Evolutionary conservation across 805 yeast genomes (phyloP).

Genomic region (Candida boidinii): DNA sequence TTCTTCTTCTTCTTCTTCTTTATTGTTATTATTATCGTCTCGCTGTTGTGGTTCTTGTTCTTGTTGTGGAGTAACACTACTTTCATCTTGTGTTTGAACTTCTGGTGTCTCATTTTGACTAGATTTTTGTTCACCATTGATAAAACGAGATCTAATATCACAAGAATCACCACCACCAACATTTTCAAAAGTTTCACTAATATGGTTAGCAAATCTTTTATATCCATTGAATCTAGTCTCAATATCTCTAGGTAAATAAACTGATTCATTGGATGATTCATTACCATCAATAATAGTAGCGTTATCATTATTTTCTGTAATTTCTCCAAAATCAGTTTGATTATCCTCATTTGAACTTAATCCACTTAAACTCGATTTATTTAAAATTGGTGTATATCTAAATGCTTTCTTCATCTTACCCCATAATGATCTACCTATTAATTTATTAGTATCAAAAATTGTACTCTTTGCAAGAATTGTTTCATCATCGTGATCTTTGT

Average conservation of each 20-base stretch:
- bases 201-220: too few relatives aligned
- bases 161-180: too few relatives aligned
- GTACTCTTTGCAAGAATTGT: background rate
- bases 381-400: conserved; percentile 4
- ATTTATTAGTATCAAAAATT: conserved; percentile 2
- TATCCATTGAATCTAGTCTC: too few relatives aligned
- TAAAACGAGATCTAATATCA: too few relatives aligned
- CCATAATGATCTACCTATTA: conserved; percentile 21
- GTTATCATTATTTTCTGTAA: background rate
- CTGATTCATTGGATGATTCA: too few relatives aligned
- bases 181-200: too few relatives aligned
- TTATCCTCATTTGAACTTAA: background rate
- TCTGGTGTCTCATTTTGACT: too few relatives aligned
- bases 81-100: background rate
- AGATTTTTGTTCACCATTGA: too few relatives aligned
- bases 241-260: too few relatives aligned
- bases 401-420: conserved; percentile 22
- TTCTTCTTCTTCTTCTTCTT: conserved; percentile 15
- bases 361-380: background rate
- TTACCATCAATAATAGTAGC: conserved; percentile 3
- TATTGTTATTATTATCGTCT: too few relatives aligned
- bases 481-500: conserved; percentile 15
- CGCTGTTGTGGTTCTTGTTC: too few relatives aligned
- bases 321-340: background rate
- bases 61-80: background rate